Evolutionary conservation across 2,329 filamentous ascomycete species (phyloP).

Genomic region (Paraconiothyrium brasiliense): DNA sequence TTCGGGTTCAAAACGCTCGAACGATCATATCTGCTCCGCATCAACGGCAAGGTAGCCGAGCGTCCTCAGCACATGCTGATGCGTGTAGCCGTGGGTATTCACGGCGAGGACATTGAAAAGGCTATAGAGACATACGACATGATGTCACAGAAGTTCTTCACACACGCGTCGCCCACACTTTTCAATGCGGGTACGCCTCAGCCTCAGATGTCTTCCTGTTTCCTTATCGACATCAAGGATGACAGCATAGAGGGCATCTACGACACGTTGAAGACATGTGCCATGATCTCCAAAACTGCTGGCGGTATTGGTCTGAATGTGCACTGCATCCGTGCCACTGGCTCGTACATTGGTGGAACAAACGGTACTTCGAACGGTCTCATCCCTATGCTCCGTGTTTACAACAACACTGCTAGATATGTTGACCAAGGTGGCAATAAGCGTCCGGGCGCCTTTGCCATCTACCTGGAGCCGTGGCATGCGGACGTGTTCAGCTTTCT

Average conservation of each 20-base stretch:
- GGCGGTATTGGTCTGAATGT: conserved; percentile 97
- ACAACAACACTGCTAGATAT: conserved; percentile 99
- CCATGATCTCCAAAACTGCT: conserved; percentile 99
- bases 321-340: conserved; percentile 95
- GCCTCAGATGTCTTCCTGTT: conserved; percentile 95
- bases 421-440: conserved; percentile 99
- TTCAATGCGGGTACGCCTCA: conserved; percentile 98
- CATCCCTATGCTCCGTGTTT: conserved; percentile 96
- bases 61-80: conserved; percentile 99
- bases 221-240: conserved; percentile 99
- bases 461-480: conserved; percentile 99
- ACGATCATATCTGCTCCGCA: conserved; percentile 94
- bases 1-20: conserved; percentile 99
- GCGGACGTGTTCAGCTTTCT: conserved; percentile 97
- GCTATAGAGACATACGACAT: conserved; percentile 98
- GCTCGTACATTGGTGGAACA: conserved; percentile 97
- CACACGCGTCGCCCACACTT: conserved; percentile 94
- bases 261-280: conserved; percentile 98
- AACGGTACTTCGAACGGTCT: conserved; percentile 98
- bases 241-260: conserved; percentile 99
- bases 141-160: conserved; percentile 99
- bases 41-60: conserved; percentile 95
- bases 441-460: conserved; percentile 96
- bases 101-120: conserved; percentile 92
- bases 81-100: conserved; percentile 97